These are phyloP conservation scores for Solanum ossicruentum DNA, from an alignment of 257 asterid genomes.

Conservation along the genomic window DNA sequence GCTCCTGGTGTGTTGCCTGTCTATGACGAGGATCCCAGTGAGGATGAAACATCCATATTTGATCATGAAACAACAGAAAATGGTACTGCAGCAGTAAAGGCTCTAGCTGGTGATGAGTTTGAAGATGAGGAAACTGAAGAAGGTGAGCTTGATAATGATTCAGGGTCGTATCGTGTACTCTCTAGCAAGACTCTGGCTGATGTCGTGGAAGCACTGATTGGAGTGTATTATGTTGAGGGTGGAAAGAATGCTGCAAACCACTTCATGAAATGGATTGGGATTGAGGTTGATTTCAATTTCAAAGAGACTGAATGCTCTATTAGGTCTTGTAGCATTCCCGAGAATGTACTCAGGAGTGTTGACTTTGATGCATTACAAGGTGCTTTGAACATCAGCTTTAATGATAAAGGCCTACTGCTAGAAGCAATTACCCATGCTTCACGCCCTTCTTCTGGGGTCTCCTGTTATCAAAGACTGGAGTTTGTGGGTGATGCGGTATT, in stretches of 20 bases:
- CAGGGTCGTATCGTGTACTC: conserved; percentile 90
- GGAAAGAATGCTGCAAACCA: conserved; percentile 89
- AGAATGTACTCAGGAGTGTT: conserved; percentile 53
- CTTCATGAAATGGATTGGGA: conserved; percentile 93
- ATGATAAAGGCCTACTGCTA: conserved; percentile 57
- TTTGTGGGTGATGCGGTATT: conserved; percentile 97
- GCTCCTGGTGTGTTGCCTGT: conserved; percentile 97
- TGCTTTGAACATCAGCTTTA: conserved; percentile 52
- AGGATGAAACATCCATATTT: conserved; percentile 39
- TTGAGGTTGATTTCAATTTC: conserved; percentile 65
- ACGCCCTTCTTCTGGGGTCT: conserved; percentile 93
- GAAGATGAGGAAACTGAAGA: conserved; percentile 87
- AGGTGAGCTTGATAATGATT: conserved; percentile 90
- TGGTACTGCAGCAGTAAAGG: conserved; percentile 14
- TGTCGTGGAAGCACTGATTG: conserved; percentile 96
- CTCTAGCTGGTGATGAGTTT: conserved; percentile 22
- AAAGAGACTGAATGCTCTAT: conserved; percentile 43
- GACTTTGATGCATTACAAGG: conserved; percentile 71
- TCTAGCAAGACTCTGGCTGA: conserved; percentile 97
- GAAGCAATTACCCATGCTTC: conserved; percentile 99
- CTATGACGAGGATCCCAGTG: conserved; percentile 80
- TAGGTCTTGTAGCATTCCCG: conserved; percentile 47
- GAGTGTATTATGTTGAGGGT: conserved; percentile 87
- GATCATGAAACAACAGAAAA: conserved; percentile 22
- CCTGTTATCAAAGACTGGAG: conserved; percentile 93